Percentiles rank a stretch among this genome's conserved stretches.
Evolutionary conservation across 257 asterid species (phyloP).

Genomic region (Capsicum rhomboideum): DNA sequence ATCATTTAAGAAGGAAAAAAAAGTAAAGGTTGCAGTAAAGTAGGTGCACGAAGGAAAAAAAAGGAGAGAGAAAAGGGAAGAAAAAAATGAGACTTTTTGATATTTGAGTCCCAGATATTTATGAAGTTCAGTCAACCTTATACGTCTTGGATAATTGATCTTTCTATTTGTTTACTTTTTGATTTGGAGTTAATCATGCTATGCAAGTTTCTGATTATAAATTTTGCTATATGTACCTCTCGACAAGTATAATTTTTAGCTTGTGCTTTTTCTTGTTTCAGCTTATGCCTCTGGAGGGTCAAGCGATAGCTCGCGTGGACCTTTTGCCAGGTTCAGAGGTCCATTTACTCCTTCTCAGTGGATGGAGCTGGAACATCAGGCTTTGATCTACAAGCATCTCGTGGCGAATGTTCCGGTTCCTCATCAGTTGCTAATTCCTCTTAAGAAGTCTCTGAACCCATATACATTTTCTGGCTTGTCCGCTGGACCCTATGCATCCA

Average conservation of each 20-base stretch:
- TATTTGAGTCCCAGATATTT: background rate
- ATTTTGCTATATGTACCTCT: background rate
- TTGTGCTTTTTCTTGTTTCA: conserved; percentile 12
- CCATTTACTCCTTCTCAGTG: conserved; percentile 89
- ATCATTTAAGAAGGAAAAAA: background rate
- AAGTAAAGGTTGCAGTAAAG: background rate
- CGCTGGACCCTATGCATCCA: conserved; percentile 51
- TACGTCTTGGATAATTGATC: background rate
- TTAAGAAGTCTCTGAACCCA: conserved; percentile 60
- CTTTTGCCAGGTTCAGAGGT: conserved; percentile 46
- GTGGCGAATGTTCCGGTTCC: conserved; percentile 83
- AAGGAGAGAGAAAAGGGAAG: background rate
- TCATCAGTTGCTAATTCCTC: conserved; percentile 58
- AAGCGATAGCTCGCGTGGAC: conserved; percentile 36
- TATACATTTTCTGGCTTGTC: conserved; percentile 39
- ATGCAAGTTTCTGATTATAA: background rate
- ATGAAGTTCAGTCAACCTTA: background rate
- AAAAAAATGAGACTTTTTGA: background rate
- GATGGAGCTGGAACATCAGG: conserved; percentile 95
- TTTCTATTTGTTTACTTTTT: background rate
- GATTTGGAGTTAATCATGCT: background rate
- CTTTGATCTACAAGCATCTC: conserved; percentile 75
- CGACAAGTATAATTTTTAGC: background rate
- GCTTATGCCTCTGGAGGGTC: conserved; percentile 26
- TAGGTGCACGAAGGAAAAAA: background rate